Percentiles rank a stretch among this genome's conserved stretches.
Evolutionary conservation across 768 basidiomycete genomes (phyloP).

Genomic region (Mycena chlorophos): DNA sequence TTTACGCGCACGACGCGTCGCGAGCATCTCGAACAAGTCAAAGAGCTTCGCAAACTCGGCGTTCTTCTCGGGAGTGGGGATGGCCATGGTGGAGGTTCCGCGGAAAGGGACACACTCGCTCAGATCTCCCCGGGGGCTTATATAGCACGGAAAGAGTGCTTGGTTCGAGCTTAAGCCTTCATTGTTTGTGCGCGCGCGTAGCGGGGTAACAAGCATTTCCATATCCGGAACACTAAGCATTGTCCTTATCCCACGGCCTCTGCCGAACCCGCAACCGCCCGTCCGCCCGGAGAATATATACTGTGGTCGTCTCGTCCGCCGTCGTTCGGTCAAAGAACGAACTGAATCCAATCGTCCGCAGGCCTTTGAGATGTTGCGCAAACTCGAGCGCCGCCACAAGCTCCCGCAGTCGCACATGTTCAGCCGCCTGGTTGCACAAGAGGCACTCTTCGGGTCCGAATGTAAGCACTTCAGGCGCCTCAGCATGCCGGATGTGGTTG

Average conservation of each 20-base stretch:
- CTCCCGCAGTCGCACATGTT: constrained; percentile 43
- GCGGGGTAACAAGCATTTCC: constrained; percentile 9
- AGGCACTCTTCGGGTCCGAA: constrained; percentile 39
- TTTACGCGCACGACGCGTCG: constrained; percentile 41
- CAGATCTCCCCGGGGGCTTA: constrained; percentile 1
- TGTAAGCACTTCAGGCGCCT: constrained; percentile 25
- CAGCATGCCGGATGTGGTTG: constrained; percentile 45
- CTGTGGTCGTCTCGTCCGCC: constrained; percentile 34
- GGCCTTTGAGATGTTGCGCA: constrained; percentile 42
- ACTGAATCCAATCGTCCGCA: constrained; percentile 53
- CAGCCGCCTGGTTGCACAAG: constrained; percentile 30
- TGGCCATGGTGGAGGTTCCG: constrained; percentile 16
- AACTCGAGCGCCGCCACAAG: constrained; percentile 48
- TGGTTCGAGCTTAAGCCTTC: background rate
- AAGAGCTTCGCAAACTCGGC: constrained; percentile 57
- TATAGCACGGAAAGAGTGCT: constrained; percentile 2
- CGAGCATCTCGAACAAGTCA: constrained; percentile 53
- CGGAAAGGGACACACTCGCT: background rate
- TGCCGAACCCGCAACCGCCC: constrained; percentile 46
- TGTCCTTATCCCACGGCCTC: constrained; percentile 35
- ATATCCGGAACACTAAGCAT: constrained; percentile 13
- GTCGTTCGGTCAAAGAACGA: constrained; percentile 41
- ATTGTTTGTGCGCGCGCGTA: background rate
- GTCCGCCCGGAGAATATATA: constrained; percentile 41
- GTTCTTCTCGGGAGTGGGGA: constrained; percentile 37